A percentile compares a stretch with the other conserved stretches of the same genome.
Conservation (phyloP, 768 basidiomycete genomes). For the Phylloporus sp. region DNA sequence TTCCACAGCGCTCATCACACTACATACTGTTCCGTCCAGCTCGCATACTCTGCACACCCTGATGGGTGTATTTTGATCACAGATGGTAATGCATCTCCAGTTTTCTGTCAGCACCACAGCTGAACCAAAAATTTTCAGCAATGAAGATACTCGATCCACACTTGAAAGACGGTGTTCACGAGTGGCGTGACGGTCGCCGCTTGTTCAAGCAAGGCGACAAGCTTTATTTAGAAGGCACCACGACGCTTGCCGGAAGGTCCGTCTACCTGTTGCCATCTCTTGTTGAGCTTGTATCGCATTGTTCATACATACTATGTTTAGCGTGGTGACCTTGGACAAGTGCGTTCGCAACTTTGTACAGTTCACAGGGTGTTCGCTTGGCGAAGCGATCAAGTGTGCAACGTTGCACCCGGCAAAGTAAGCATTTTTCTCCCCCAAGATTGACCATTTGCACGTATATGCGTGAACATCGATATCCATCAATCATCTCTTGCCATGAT, state of each 20-base stretch:
- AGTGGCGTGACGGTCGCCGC: conserved; percentile 81
- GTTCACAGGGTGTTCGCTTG: conserved; percentile 81
- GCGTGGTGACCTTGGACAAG: conserved; percentile 78
- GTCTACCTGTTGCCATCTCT: conserved; percentile 17
- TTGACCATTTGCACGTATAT: background rate
- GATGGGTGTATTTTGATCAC: conserved; percentile 88
- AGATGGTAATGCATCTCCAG: conserved; percentile 55
- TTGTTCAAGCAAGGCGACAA: conserved; percentile 79
- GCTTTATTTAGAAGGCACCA: conserved; percentile 79
- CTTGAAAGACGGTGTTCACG: conserved; percentile 77
- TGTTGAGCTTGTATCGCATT: background rate
- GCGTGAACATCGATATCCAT: too few relatives aligned
- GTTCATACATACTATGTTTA: conserved; percentile 24
- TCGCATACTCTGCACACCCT: conserved; percentile 79
- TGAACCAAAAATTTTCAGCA: conserved; percentile 40
- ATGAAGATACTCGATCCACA: conserved; percentile 86
- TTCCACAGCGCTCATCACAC: background rate
- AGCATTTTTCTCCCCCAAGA: conserved; percentile 12
- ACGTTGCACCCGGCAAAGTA: conserved; percentile 83
- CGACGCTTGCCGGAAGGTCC: conserved; percentile 86
- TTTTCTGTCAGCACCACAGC: background rate
- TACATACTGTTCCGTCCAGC: conserved; percentile 37
- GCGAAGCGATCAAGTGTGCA: conserved; percentile 81
- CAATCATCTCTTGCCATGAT: background rate
- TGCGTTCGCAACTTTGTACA: conserved; percentile 82